phyloP scores from a whole-genome alignment of 768 basidiomycete species.

The Myochromella boudieri region DNA sequence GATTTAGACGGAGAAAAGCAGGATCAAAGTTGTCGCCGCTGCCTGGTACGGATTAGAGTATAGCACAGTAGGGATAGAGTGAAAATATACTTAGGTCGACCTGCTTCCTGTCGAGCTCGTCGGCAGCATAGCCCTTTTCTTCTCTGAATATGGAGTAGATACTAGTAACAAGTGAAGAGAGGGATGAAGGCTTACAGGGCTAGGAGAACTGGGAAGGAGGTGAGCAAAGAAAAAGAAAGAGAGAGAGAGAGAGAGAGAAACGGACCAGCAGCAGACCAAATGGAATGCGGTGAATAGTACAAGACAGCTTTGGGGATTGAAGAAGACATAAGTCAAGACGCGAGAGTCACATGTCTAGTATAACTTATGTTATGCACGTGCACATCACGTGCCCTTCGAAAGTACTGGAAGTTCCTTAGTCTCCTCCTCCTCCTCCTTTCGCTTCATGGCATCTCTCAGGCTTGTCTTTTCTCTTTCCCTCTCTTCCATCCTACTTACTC shows the following conservation, averaged over 20 bases:
- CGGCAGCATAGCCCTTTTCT: constrained; percentile 83
- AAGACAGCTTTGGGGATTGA: constrained; percentile 74
- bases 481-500: background rate
- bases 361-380: background rate
- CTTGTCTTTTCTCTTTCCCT: background rate
- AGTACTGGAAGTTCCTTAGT: constrained; percentile 12
- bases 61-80: background rate
- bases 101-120: constrained; percentile 69
- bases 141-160: constrained; percentile 29
- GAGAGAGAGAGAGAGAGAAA: constrained; percentile 3
- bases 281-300: constrained; percentile 60
- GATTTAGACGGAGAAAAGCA: constrained; percentile 75
- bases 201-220: constrained; percentile 43
- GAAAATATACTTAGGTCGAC: constrained; percentile 57
- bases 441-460: constrained; percentile 16
- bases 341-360: too few relatives aligned
- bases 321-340: constrained; percentile 32
- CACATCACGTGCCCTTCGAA: constrained; percentile 9
- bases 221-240: background rate
- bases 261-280: constrained; percentile 69
- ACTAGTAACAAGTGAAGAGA: constrained; percentile 9
- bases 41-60: constrained; percentile 33
- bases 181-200: constrained; percentile 44
- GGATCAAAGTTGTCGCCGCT: constrained; percentile 81
- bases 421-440: background rate